phyloP scores from a whole-genome alignment of 176 grass and related monocot species.

The Bonia amplexicaulis region DNA sequence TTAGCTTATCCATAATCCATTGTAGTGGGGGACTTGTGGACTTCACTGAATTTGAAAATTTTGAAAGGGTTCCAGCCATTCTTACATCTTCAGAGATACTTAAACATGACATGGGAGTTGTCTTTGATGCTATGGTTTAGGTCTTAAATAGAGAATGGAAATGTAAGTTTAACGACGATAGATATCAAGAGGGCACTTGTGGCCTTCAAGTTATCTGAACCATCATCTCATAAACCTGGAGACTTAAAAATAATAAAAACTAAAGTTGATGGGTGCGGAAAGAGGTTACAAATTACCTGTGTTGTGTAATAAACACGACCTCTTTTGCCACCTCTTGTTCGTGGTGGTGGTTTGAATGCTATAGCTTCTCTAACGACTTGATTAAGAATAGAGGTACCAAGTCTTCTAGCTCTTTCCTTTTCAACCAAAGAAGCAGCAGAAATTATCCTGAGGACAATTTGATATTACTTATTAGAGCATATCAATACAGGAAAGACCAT shows the following conservation, averaged over 20 bases:
- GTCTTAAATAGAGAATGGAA: not conserved
- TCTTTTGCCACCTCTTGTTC: conserved; percentile 86
- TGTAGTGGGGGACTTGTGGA: too few relatives aligned
- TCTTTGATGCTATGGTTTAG: not conserved
- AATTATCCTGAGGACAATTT: too few relatives aligned
- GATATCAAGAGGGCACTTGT: not conserved
- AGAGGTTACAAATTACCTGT: conserved; percentile 51
- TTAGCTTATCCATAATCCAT: too few relatives aligned
- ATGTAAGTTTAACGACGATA: not conserved
- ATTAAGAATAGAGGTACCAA: conserved; percentile 48
- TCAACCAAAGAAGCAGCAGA: too few relatives aligned
- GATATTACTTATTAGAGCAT: not conserved
- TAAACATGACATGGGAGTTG: too few relatives aligned
- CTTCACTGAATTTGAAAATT: too few relatives aligned
- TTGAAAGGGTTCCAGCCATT: too few relatives aligned
- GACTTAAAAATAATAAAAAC: not conserved
- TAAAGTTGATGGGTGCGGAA: not conserved
- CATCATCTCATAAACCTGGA: not conserved
- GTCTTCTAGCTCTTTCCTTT: too few relatives aligned
- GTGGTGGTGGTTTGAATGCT: conserved; percentile 87
- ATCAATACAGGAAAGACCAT: not conserved
- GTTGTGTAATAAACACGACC: conserved; percentile 85
- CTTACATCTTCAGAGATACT: too few relatives aligned
- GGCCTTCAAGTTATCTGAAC: not conserved
- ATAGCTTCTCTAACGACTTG: conserved; percentile 89